phyloP scores from a whole-genome alignment of 176 grass and related monocot species.

The Phoenix roebelenii region DNA sequence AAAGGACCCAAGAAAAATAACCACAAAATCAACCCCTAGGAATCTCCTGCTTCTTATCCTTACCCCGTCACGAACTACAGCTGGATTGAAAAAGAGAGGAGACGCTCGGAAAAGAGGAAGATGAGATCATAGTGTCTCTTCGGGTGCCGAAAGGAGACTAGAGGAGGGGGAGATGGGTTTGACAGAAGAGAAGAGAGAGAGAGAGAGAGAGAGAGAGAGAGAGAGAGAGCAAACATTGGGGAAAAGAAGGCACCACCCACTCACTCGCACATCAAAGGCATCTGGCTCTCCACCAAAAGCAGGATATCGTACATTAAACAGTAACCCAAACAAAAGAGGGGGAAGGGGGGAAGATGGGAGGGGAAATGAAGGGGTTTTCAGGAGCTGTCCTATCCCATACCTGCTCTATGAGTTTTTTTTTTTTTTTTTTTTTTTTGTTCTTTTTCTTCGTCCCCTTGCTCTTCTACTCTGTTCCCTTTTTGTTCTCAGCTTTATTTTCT shows the following conservation, averaged over 20 bases:
- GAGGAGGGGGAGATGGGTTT: neutral
- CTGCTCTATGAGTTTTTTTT: constrained; percentile 22
- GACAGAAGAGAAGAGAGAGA: neutral
- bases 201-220: constrained; percentile 1
- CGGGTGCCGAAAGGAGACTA: neutral
- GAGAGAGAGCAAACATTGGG: constrained; percentile 7
- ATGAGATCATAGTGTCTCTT: neutral
- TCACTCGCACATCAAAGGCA: constrained; percentile 4
- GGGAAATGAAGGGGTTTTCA: neutral
- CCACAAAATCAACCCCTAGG: neutral
- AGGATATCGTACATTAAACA: neutral
- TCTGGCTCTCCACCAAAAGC: constrained; percentile 1
- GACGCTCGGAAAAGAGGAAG: neutral
- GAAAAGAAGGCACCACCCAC: constrained; percentile 17
- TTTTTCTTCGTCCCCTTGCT: constrained; percentile 6
- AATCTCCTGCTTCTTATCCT: neutral
- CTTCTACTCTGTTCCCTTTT: neutral
- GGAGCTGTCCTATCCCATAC: constrained; percentile 57
- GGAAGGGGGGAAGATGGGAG: no score
- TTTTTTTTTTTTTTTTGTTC: neutral
- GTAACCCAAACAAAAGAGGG: neutral
- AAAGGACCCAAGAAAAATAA: neutral
- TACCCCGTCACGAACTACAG: neutral
- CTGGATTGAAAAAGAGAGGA: neutral
- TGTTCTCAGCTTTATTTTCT: no score